phyloP scores from a whole-genome alignment of 257 asterid genomes.

The Paraleonurus japonicus region DNA sequence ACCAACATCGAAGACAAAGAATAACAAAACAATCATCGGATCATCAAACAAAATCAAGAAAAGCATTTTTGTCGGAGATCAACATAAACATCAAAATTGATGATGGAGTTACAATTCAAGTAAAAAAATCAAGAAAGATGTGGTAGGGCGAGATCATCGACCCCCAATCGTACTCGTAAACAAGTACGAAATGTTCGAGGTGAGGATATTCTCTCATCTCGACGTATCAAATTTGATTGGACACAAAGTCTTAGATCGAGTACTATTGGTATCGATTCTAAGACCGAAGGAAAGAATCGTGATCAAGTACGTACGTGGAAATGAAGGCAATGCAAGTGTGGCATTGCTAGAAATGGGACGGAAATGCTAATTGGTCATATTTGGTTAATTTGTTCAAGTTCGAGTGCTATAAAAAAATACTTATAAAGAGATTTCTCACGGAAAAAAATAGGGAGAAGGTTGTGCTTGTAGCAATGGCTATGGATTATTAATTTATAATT shows the following conservation, averaged over 20 bases:
- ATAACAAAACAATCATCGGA: neutral
- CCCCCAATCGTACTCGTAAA: neutral
- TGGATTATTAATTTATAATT: neutral
- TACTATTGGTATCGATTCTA: neutral
- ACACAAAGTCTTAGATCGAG: conserved; percentile 50
- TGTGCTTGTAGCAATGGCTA: neutral
- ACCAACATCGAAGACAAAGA: conserved; percentile 43
- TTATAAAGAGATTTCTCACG: no score
- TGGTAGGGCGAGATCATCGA: neutral
- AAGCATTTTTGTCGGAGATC: conserved; percentile 41
- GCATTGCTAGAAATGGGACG: conserved; percentile 31
- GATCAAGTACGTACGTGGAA: neutral
- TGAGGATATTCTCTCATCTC: neutral
- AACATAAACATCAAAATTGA: conserved; percentile 62
- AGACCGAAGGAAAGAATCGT: neutral
- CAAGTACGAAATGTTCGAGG: neutral
- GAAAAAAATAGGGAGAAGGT: neutral
- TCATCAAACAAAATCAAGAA: conserved; percentile 9
- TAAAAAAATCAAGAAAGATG: conserved; percentile 62
- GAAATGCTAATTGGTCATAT: conserved; percentile 21
- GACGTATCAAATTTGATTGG: conserved; percentile 51
- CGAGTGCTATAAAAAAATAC: neutral
- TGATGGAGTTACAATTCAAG: conserved; percentile 54
- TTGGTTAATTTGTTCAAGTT: no score
- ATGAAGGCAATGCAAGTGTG: conserved; percentile 4